Evolutionary conservation across 139 green algal genomes (phyloP), one percentile per base, ranked within the genome.

Genomic region (Nannochloris sp.): DNA sequence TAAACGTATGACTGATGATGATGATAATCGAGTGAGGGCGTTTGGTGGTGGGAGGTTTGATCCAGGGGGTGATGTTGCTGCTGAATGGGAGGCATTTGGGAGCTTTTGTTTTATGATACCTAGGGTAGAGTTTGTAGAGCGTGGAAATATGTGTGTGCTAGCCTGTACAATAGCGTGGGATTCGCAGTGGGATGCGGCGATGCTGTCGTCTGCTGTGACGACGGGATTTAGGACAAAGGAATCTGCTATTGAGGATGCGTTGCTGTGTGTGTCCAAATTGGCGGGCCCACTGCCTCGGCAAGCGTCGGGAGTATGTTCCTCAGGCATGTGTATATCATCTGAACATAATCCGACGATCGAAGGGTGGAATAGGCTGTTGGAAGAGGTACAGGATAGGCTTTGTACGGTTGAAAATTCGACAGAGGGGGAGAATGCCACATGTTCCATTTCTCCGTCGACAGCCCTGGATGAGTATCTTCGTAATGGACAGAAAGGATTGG

Each of bases 91-190:
- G 6, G 64, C 67, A 6, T 95, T 94, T 71, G 89, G 89, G 11
- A 75, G 76, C 28, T 89, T 84, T 74, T 80, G 68, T 72, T 91
- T 95, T 68, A 23, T 91, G 31, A 77, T 95, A 25, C 89, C 89
- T 57, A 78, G 73, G 14, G 17, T 95, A 33, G 88, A 95, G 71
- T 62, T 84, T 23, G 25, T 68, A 23, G 85, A 94, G 63, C 68
- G 63, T 1, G 69, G 65, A 0, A 61, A 69, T 9, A 70, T 63
- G 51, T 61, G 50, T 31, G 29, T 85, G 29, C 72, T 95, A 65
- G 66, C 82, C 4, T 76, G 76, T 56, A 95, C 84, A 3, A 36
- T 93, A 36, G 85, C 77, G 0, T 95, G 88, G 88, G 82, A 88
- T 55, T 46, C 43, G 13, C 45, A 44, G 2, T 33, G 45, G 8